Evolutionary conservation across 352 stramenopile genomes (phyloP).

Genomic region (Globisporangium spinosum): DNA sequence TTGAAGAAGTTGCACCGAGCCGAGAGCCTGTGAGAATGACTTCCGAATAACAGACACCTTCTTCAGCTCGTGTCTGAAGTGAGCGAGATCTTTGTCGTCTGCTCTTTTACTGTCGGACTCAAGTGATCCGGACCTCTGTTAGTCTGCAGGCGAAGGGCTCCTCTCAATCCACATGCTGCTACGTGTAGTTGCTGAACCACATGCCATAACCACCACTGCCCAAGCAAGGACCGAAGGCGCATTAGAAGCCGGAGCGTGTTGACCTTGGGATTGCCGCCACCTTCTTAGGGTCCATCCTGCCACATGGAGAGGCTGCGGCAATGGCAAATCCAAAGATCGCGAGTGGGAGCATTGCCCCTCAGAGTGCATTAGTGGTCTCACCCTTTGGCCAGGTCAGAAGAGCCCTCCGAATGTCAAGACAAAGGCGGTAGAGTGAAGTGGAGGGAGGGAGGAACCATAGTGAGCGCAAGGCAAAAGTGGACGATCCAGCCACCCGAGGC

Average conservation of each 20-base stretch:
- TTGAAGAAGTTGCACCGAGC: not conserved
- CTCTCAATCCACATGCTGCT: not conserved
- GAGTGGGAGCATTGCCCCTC: not conserved
- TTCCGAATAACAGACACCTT: not conserved
- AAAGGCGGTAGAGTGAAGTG: not conserved
- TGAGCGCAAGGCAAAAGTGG: not conserved
- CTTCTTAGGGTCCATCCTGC: not conserved
- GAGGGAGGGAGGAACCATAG: not conserved
- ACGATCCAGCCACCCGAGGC: not conserved
- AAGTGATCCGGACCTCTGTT: not conserved
- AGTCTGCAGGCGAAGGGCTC: not conserved
- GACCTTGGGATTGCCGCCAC: not conserved
- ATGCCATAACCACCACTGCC: not conserved
- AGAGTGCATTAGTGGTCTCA: not conserved
- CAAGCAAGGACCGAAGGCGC: too few species aligned
- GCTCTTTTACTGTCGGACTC: not conserved
- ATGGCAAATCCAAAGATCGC: not conserved
- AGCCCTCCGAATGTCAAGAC: not conserved
- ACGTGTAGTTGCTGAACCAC: too few species aligned
- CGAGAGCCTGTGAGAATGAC: not conserved
- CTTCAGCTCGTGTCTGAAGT: not conserved
- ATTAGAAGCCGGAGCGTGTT: not conserved
- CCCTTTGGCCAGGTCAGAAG: not conserved
- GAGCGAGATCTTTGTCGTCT: not conserved
- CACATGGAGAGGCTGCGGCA: not conserved